phyloP scores from a whole-genome alignment of 352 stramenopile genomes.

The Phytophthora fragariae region DNA sequence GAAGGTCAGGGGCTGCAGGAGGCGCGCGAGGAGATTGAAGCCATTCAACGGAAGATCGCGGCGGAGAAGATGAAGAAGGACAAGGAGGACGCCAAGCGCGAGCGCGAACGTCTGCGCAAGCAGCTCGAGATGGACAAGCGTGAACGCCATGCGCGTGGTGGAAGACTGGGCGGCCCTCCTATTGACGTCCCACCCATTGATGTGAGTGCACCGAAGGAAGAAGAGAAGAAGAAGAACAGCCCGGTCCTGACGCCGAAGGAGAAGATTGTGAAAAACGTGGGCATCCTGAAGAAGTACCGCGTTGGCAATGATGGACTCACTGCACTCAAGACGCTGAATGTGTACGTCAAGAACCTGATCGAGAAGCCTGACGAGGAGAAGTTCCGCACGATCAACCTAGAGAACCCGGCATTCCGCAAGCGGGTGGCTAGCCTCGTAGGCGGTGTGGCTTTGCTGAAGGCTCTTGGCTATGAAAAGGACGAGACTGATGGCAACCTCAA shows the following conservation, averaged over 20 bases:
- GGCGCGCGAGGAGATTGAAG: constrained; percentile 85
- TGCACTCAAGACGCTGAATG: constrained; percentile 83
- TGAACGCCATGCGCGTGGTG: constrained; percentile 83
- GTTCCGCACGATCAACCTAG: constrained; percentile 91
- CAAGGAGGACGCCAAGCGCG: constrained; percentile 87
- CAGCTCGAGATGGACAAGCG: constrained; percentile 94
- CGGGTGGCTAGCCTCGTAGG: constrained; percentile 87
- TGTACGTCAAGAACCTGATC: constrained; percentile 90
- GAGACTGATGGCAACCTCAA: constrained; percentile 71
- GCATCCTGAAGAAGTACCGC: constrained; percentile 88
- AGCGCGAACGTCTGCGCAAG: constrained; percentile 89
- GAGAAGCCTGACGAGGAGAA: constrained; percentile 91
- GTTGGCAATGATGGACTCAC: constrained; percentile 84
- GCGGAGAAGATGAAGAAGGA: constrained; percentile 90
- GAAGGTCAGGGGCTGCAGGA: constrained; percentile 80
- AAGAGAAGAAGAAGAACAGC: constrained; percentile 52
- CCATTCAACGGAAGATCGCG: constrained; percentile 80
- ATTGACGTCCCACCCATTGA: constrained; percentile 61
- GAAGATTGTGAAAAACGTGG: constrained; percentile 74
- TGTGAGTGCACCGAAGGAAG: constrained; percentile 27
- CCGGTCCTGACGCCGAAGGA: constrained; percentile 67
- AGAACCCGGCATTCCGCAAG: constrained; percentile 92
- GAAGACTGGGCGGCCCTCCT: constrained; percentile 76
- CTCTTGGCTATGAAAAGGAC: constrained; percentile 91
- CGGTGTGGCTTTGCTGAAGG: constrained; percentile 86